These are phyloP conservation scores for Ganoderma leucocontextum DNA, from an alignment of 1,284 basidiomycete genomes.

Conservation along the genomic window DNA sequence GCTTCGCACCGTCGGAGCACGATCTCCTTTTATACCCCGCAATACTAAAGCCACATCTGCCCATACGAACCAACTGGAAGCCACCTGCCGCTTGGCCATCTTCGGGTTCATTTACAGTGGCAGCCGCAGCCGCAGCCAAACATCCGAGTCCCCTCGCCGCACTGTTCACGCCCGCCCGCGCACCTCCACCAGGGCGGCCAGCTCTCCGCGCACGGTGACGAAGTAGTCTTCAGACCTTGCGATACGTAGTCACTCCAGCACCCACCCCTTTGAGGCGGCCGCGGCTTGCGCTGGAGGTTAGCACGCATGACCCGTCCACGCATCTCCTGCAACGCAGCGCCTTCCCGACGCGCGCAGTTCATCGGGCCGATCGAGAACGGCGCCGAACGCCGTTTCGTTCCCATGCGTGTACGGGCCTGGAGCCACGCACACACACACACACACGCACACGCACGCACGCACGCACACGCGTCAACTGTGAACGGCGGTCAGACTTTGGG, in stretches of 20 bases:
- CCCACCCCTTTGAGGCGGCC: constrained; percentile 34
- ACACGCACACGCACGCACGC: too few relatives aligned
- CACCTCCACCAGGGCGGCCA: constrained; percentile 29
- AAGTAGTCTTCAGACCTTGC: constrained; percentile 34
- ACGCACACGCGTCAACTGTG: too few relatives aligned
- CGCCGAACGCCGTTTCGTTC: constrained; percentile 38
- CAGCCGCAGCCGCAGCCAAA: too few relatives aligned
- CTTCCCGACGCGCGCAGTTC: constrained; percentile 32
- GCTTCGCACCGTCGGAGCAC: too few relatives aligned
- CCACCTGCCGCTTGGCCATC: too few relatives aligned
- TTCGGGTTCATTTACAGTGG: too few relatives aligned
- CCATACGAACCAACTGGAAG: too few relatives aligned
- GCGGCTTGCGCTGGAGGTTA: constrained; percentile 38
- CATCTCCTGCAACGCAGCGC: constrained; percentile 40
- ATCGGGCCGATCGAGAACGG: constrained; percentile 41
- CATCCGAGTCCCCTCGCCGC: too few relatives aligned
- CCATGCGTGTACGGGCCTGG: constrained; percentile 24
- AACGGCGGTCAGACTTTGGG: background rate
- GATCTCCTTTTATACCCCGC: too few relatives aligned
- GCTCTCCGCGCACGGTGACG: constrained; percentile 28
- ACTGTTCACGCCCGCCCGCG: background rate
- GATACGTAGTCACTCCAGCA: constrained; percentile 34
- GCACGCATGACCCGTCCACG: constrained; percentile 37
- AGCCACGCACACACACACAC: too few relatives aligned
- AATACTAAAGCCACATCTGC: too few relatives aligned